phyloP scores from a whole-genome alignment of 257 asterid genomes.

The Solanum pinnatisectum region DNA sequence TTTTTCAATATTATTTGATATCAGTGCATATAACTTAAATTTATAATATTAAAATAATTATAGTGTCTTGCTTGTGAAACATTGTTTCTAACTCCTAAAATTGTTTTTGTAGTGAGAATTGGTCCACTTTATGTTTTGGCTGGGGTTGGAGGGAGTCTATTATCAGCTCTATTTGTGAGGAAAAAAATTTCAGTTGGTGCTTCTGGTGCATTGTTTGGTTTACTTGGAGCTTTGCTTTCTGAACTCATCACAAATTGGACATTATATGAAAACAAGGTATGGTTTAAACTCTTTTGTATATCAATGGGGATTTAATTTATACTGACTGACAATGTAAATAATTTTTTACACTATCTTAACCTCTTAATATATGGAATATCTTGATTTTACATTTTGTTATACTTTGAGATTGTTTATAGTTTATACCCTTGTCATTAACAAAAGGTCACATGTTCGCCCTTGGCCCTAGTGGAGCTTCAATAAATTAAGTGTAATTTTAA shows the following conservation, averaged over 20 bases:
- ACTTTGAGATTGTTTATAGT: too few species aligned
- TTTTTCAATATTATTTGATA: neutral
- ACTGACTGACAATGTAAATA: neutral
- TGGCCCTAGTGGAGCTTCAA: neutral
- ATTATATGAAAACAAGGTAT: constrained; percentile 74
- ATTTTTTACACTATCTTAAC: neutral
- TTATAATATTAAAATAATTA: neutral
- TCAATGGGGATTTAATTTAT: neutral
- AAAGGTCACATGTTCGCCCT: neutral
- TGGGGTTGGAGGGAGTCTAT: constrained; percentile 77
- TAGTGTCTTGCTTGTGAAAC: neutral
- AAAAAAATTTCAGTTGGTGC: constrained; percentile 75
- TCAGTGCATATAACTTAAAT: neutral
- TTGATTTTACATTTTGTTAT: neutral
- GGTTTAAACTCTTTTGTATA: neutral
- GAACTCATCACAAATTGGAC: constrained; percentile 79
- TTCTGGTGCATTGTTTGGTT: constrained; percentile 83
- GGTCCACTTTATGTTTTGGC: constrained; percentile 50
- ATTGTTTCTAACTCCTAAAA: neutral
- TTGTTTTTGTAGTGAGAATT: constrained; percentile 37
- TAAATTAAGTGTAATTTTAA: too few species aligned
- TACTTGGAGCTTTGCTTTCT: constrained; percentile 89
- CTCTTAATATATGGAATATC: neutral
- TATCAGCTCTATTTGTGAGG: constrained; percentile 55
- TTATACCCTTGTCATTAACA: neutral